Evolutionary conservation across 345 rosid genomes (phyloP), one percentile per base, ranked within the genome.

Genomic region (Eutrema heterophyllum): DNA sequence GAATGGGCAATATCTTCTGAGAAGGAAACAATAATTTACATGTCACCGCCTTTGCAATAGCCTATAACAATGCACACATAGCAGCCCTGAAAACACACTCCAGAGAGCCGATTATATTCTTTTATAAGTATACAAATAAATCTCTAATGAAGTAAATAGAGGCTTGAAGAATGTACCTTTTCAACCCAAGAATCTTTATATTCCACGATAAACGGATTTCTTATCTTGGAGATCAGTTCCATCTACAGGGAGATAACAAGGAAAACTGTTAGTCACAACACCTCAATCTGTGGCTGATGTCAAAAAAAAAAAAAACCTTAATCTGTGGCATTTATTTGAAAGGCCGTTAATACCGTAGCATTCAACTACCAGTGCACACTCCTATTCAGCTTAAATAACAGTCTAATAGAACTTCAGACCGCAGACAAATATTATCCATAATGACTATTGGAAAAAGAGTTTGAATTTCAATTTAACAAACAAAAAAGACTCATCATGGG

Each of bases 171-270:
- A 55, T 5, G 5, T 90, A 92, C 99, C 84, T 87, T 92, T 83
- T 95, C 99, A 6, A 95, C 96, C 99, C 99, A 95, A 51, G 99
- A 95, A 80, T 95, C 98, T 80, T 92, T 95, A 81, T 95, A 95
- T 77, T 95, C 96, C 72, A 95, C 98, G 24, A 95, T 90, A 79
- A 92, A 92, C 9, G 97, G 98, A 79, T 92, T 95, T 53, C 82
- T 83, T 36, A 95, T 86, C 81, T 82, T 90, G 18, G 99, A 95
- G 83, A 95, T 92, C 40, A 95, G 86, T 61, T 92, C 98, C 96
- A 88, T 95, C 99, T 95, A 84, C 83, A 81, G 1, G 5, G n/a
- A 60, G 10, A 40, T 46, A 54, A 56, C 59, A 69, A 54, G 21
- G 2, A 54, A 35, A 58, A 64, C 39, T 5, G 67, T 64, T 39